Percentiles rank a stretch among this genome's conserved stretches.
These are phyloP conservation scores for Cercospora sp. DNA, from an alignment of 2,329 filamentous ascomycete genomes.

Conservation along the genomic window DNA sequence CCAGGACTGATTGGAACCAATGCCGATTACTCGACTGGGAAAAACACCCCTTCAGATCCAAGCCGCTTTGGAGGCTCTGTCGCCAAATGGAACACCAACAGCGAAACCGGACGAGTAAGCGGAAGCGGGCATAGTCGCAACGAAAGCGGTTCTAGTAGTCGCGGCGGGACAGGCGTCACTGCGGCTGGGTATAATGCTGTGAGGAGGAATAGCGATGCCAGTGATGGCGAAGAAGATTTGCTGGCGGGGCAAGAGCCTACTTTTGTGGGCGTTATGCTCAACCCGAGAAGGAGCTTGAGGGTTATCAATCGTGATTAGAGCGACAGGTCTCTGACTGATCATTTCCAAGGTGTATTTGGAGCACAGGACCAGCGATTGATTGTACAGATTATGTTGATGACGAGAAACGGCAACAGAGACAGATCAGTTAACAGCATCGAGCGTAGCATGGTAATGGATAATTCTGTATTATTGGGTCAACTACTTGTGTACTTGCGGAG, in stretches of 20 bases:
- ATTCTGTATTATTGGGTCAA: not conserved
- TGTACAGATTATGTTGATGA: not conserved
- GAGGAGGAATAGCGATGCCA: slow-evolving; percentile 48
- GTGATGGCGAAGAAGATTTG: slow-evolving; percentile 60
- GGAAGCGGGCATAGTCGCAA: slow-evolving; percentile 38
- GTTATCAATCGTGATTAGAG: slow-evolving; percentile 29
- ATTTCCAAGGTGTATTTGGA: not conserved
- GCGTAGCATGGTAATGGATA: slow-evolving; percentile 2
- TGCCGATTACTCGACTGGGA: slow-evolving; percentile 16
- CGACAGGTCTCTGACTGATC: not conserved
- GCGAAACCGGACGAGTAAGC: slow-evolving; percentile 32
- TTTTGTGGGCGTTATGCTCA: slow-evolving; percentile 57
- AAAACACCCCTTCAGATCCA: slow-evolving; percentile 19
- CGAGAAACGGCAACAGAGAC: not conserved
- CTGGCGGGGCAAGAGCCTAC: slow-evolving; percentile 65
- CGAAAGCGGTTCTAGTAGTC: slow-evolving; percentile 32
- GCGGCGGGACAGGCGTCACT: slow-evolving; percentile 33
- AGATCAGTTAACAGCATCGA: not conserved
- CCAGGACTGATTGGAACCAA: slow-evolving; percentile 35
- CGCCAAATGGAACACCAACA: slow-evolving; percentile 4
- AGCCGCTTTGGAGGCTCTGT: slow-evolving; percentile 19
- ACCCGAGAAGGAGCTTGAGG: slow-evolving; percentile 56
- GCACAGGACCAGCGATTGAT: not conserved
- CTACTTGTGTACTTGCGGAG: not conserved
- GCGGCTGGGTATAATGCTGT: slow-evolving; percentile 28